Evolutionary conservation across 1,139 yeast genomes (phyloP), one percentile per base, ranked within the genome.

Genomic region (Spencermartinsiella ligniputridi): DNA sequence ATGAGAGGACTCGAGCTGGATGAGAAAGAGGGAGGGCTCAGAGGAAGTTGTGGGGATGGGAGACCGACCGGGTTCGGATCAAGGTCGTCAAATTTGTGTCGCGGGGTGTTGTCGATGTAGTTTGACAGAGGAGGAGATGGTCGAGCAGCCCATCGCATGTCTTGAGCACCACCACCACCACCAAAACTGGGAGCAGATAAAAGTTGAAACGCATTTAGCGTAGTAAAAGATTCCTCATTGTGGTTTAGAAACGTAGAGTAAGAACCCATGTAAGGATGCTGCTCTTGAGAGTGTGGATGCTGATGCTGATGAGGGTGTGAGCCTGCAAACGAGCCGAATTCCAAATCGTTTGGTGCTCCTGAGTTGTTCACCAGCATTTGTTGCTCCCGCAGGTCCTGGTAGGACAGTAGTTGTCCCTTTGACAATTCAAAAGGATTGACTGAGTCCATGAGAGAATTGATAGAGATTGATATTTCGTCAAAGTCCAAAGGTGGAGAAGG

Each of bases 401-500:
- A 27, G 12, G 32, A 27, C 32, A 27, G 5, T 15, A 27, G 15
- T 5, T 27, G 32, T 5, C 32, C 32, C 15, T 27, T 27, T n/a
- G 32, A 27, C 12, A 27, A 15, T 27, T 27, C 32, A 27, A 27
- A 27, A 5, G 32, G 32, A n/a, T n/a, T 27, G 32, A 27, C 15
- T 5, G 32, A 27, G 5, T 27, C 32, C 32, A 27, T 27, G 15
- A 27, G 5, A n/a, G 13, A 8, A 15, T n/a, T 27, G 15, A 27
- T 27, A 6, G 32, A 27, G 13, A 27, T 9, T 5, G 32, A 27
- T 9, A 27, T 27, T 15, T 27, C 32, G 8, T 27, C 32, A n/a
- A 27, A 27, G 12, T n/a, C 32, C 32, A 27, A 9, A n/a, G 32
- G 32, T 27, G 32, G 32, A n/a, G 32, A 27, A 6, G 32, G 32